Evolutionary conservation across 1,139 yeast species (phyloP).

Genomic region (Diutina siamensis): DNA sequence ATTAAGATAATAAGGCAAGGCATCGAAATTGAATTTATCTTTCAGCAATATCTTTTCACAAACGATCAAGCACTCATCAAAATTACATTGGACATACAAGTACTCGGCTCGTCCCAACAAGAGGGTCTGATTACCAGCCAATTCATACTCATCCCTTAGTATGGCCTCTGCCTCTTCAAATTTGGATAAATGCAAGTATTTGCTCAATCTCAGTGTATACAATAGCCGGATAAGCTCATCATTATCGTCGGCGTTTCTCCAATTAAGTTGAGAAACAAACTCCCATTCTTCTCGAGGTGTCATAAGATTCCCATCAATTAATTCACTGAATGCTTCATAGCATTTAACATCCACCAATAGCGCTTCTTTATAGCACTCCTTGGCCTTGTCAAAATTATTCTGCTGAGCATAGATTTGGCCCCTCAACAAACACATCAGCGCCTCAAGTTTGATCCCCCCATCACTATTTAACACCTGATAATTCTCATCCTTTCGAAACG

Average conservation of each 20-base stretch:
- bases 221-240: slow-evolving; percentile 67
- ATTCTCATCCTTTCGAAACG: slow-evolving; percentile 37
- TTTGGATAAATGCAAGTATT: slow-evolving; percentile 49
- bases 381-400: slow-evolving; percentile 78
- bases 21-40: slow-evolving; percentile 64
- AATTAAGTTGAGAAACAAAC: slow-evolving; percentile 53
- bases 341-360: slow-evolving; percentile 82
- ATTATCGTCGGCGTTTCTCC: slow-evolving; percentile 67
- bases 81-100: slow-evolving; percentile 67
- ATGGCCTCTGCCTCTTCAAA: slow-evolving; percentile 58
- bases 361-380: slow-evolving; percentile 82
- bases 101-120: slow-evolving; percentile 61
- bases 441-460: slow-evolving; percentile 64
- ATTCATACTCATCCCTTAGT: slow-evolving; percentile 58
- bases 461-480: slow-evolving; percentile 32
- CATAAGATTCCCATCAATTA: slow-evolving; percentile 61
- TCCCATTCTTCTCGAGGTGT: slow-evolving; percentile 88
- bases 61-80: slow-evolving; percentile 59
- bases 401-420: slow-evolving; percentile 79
- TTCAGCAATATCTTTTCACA: slow-evolving; percentile 55
- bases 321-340: slow-evolving; percentile 82
- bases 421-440: slow-evolving; percentile 76
- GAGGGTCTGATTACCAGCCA: slow-evolving; percentile 61
- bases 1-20: slow-evolving; percentile 71
- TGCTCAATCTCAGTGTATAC: slow-evolving; percentile 68